Conservation (phyloP, 176 grass and related monocot genomes). For the Neostapfia colusana region DNA sequence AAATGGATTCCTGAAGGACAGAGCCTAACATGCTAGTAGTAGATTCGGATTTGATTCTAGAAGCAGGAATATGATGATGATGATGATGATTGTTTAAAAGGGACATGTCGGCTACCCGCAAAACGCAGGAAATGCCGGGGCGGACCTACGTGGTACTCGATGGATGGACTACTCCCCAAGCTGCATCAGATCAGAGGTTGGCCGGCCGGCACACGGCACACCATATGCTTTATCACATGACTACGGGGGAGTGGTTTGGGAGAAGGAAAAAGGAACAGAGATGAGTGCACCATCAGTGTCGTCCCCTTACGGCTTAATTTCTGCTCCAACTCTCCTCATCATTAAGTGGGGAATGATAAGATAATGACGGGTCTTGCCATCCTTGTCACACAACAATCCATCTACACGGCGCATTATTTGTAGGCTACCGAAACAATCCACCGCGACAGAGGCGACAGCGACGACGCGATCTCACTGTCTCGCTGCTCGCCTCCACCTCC, state of each 20-base stretch:
- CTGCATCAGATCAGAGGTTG: not conserved
- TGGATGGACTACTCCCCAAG: not conserved
- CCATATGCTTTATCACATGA: constrained; percentile 35
- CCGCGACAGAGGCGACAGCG: not conserved
- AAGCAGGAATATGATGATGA: not conserved
- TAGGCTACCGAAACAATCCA: not conserved
- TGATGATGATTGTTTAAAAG: constrained; percentile 24
- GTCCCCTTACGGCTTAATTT: constrained; percentile 29
- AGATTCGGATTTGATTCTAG: constrained; percentile 34
- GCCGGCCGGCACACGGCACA: too few species aligned
- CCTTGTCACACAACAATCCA: constrained; percentile 7
- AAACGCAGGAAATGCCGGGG: constrained; percentile 2
- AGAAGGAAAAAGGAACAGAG: not conserved
- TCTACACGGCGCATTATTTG: not conserved
- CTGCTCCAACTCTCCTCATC: constrained; percentile 43
- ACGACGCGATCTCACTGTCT: constrained; percentile 13
- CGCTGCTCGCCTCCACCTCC: not conserved
- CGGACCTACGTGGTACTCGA: not conserved
- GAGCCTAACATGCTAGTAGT: not conserved
- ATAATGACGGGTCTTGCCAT: constrained; percentile 16
- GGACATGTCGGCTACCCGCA: constrained; percentile 35
- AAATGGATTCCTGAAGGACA: not conserved
- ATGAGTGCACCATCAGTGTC: constrained; percentile 23
- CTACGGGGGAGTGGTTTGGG: not conserved
- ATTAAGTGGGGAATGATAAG: constrained; percentile 55